These are phyloP conservation scores for Gossypium herbaceum DNA, from an alignment of 345 rosid species.

Conservation along the genomic window DNA sequence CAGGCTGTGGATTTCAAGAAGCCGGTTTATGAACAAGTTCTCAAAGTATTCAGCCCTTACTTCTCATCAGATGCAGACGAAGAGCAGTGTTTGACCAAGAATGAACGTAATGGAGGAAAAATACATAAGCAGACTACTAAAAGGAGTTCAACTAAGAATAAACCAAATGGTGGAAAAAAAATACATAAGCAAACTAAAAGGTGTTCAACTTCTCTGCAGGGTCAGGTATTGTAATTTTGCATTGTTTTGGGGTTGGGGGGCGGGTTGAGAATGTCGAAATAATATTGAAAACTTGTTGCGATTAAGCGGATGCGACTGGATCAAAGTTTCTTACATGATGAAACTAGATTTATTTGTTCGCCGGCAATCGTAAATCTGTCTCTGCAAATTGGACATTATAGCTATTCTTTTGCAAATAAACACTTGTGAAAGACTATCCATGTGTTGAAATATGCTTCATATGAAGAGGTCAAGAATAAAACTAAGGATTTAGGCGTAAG, in stretches of 20 bases:
- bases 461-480: background rate
- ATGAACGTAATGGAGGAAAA: constrained; percentile 1
- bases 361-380: background rate
- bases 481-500: background rate
- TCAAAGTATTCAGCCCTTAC: constrained; percentile 51
- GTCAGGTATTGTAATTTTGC: background rate
- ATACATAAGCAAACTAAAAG: background rate
- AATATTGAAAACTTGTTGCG: background rate
- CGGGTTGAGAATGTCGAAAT: background rate
- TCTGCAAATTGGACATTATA: background rate
- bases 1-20: constrained; percentile 71
- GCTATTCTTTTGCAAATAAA: background rate
- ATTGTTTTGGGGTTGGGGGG: background rate
- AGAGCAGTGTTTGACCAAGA: constrained; percentile 12
- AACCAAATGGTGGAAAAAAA: background rate
- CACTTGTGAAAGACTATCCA: background rate
- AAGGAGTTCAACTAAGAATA: background rate
- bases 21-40: constrained; percentile 64
- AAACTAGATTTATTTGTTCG: background rate
- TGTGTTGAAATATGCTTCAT: background rate
- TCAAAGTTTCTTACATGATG: background rate
- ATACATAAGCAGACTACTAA: background rate
- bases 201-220: background rate
- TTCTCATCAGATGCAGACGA: constrained; percentile 31
- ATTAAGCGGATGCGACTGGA: background rate